Evolutionary conservation across 2,329 filamentous ascomycete genomes (phyloP), one percentile per base, ranked within the genome.

Genomic region (Ilyonectria sp.): DNA sequence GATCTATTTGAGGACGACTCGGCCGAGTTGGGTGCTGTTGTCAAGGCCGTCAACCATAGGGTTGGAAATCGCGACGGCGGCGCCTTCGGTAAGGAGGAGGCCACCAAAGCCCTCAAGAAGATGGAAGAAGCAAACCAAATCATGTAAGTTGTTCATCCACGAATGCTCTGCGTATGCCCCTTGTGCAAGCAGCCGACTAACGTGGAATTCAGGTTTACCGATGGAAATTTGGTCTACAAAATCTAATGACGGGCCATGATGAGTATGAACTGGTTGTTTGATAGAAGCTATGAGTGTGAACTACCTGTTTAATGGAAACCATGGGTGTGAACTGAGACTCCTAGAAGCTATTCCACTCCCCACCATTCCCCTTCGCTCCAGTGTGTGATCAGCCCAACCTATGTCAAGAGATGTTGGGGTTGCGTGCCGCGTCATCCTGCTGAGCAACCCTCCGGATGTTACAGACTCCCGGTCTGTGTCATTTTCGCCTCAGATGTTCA

Each of bases 51-150:
- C 57, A 99, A 99, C 79, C 84, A 83, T 4, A 89, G 90, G 74
- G 75, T 97, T 53, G 86, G 88, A 15, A 76, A 82, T 47, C 75
- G 81, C 3, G 78, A 83, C 29, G 87, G 86, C 5, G 87, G 88
- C 8, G 81, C 86, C 43, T 99, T 97, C 82, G 87, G 85, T 29
- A 87, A 87, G 43, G 85, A 84, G 0, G 96, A 99, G 81, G 94
- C 93, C 0, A 83, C 92, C 65, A 89, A 91, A 79, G 95, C 94
- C 50, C 84, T 99, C 63, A 89, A 90, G 80, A 90, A 88, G 78
- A 91, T 99, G 89, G 92, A 94, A 75, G 91, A 93, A 71, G 86
- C 87, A 74, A 98, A 98, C 80, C 91, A 95, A 84, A 91, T 99
- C 78, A 99, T 99, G 95, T 95, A 85, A 89, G 93, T 90, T 62